A percentile compares a stretch with the other conserved stretches of the same genome.
Evolutionary conservation across 345 rosid genomes (phyloP).

Genomic region (Theobroma cacao): DNA sequence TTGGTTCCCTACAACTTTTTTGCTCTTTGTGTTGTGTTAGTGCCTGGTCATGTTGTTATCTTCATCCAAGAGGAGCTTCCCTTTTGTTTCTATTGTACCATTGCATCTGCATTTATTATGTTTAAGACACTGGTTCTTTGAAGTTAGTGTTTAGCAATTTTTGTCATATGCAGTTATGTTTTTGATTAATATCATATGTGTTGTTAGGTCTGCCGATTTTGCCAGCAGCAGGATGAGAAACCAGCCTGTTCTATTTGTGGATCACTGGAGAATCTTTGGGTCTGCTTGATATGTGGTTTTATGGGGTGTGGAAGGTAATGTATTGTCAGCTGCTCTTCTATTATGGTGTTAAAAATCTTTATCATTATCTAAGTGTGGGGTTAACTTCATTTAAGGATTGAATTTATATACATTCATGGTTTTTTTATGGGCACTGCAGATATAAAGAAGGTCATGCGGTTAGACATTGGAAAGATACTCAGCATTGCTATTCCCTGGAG

Average conservation of each 20-base stretch:
- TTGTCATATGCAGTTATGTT: not conserved
- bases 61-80: not conserved
- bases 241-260: slow-evolving; percentile 79
- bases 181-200: not conserved
- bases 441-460: slow-evolving; percentile 93
- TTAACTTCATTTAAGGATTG: not conserved
- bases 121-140: not conserved
- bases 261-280: slow-evolving; percentile 80
- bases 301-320: slow-evolving; percentile 93
- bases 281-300: slow-evolving; percentile 90
- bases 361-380: not conserved
- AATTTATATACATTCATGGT: not conserved
- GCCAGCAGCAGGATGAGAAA: slow-evolving; percentile 86
- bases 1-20: slow-evolving; percentile 4
- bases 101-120: not conserved
- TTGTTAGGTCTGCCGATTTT: slow-evolving; percentile 75
- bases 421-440: slow-evolving; percentile 37
- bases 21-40: not conserved
- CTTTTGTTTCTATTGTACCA: not conserved
- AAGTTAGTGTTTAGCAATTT: not conserved
- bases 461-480: slow-evolving; percentile 86
- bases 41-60: not conserved
- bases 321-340: not conserved
- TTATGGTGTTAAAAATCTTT: not conserved
- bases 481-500: slow-evolving; percentile 91